These are phyloP conservation scores for Penicillium sp. DNA, from an alignment of 2,329 filamentous ascomycete genomes.

Conservation along the genomic window DNA sequence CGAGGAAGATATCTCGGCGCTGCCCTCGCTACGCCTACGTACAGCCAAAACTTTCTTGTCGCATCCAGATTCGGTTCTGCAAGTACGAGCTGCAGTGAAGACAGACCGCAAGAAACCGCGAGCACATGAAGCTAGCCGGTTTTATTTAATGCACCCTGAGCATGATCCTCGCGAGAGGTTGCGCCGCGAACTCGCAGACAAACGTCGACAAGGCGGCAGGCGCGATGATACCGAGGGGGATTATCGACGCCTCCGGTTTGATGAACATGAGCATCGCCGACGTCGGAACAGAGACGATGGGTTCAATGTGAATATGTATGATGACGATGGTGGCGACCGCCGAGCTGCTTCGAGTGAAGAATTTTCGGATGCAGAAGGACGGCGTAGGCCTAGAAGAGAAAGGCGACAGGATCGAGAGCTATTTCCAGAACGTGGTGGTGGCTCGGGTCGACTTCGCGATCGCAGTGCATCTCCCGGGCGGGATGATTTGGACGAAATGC, in stretches of 20 bases:
- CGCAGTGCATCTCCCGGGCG: slow-evolving; percentile 60
- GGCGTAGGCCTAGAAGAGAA: slow-evolving; percentile 26
- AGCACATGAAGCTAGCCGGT: slow-evolving; percentile 76
- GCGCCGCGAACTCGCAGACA: slow-evolving; percentile 50
- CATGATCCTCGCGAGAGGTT: slow-evolving; percentile 74
- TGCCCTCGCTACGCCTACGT: slow-evolving; percentile 61
- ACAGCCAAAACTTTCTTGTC: slow-evolving; percentile 65
- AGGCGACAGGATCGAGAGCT: slow-evolving; percentile 28
- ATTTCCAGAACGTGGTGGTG: slow-evolving; percentile 33
- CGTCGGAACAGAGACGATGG: slow-evolving; percentile 42
- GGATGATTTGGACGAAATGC: slow-evolving; percentile 42
- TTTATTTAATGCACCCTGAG: slow-evolving; percentile 89
- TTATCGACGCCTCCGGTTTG: slow-evolving; percentile 54
- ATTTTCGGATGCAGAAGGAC: slow-evolving; percentile 26
- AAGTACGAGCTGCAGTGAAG: slow-evolving; percentile 68
- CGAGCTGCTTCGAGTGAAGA: slow-evolving; percentile 19
- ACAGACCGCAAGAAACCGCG: slow-evolving; percentile 76
- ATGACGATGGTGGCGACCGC: slow-evolving; percentile 51
- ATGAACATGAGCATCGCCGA: slow-evolving; percentile 53
- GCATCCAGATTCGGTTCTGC: slow-evolving; percentile 65
- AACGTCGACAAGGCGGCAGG: slow-evolving; percentile 34
- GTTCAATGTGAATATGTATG: slow-evolving; percentile 78
- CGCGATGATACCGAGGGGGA: slow-evolving; percentile 36
- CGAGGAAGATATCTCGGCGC: slow-evolving; percentile 40
- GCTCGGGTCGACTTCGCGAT: slow-evolving; percentile 46